A percentile compares a stretch with the other conserved stretches of the same genome.
Conservation (phyloP, 75 land plant species). For the Sequoiadendron giganteum region DNA sequence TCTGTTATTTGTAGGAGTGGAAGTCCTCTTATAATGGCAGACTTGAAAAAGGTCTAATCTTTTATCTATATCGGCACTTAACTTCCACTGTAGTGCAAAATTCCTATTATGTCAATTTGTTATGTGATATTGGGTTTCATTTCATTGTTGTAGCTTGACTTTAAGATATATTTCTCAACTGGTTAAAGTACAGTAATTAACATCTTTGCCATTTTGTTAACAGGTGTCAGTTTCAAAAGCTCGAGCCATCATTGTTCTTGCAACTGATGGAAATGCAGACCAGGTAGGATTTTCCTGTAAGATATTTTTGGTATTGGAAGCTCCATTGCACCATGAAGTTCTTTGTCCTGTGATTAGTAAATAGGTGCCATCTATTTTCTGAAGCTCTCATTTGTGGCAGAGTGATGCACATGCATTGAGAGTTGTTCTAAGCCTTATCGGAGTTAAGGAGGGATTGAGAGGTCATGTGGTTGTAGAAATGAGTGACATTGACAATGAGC, state of each 20-base stretch:
- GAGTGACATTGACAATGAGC: constrained; percentile 86
- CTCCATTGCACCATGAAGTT: constrained; percentile 5
- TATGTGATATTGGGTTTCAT: neutral
- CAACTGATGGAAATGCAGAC: constrained; percentile 82
- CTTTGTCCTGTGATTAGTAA: constrained; percentile 2
- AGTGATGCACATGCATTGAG: constrained; percentile 83
- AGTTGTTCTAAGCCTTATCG: constrained; percentile 66
- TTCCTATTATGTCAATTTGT: neutral
- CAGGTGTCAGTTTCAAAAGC: constrained; percentile 91
- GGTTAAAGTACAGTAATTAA: neutral
- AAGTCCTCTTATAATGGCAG: constrained; percentile 76
- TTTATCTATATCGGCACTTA: neutral
- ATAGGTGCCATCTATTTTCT: neutral
- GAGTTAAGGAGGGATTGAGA: constrained; percentile 65
- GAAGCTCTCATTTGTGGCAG: constrained; percentile 22
- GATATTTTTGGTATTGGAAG: neutral
- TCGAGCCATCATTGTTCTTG: constrained; percentile 82
- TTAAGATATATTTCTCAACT: neutral
- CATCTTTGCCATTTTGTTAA: constrained; percentile 7
- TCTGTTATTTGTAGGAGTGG: constrained; percentile 79
- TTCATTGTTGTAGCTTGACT: neutral
- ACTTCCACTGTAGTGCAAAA: neutral
- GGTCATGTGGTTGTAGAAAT: constrained; percentile 90
- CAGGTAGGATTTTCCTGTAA: constrained; percentile 35
- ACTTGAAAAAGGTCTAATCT: constrained; percentile 58